These are phyloP conservation scores for Penicillium robsamsonii DNA, from an alignment of 495 filamentous ascomycete species.

Conservation along the genomic window DNA sequence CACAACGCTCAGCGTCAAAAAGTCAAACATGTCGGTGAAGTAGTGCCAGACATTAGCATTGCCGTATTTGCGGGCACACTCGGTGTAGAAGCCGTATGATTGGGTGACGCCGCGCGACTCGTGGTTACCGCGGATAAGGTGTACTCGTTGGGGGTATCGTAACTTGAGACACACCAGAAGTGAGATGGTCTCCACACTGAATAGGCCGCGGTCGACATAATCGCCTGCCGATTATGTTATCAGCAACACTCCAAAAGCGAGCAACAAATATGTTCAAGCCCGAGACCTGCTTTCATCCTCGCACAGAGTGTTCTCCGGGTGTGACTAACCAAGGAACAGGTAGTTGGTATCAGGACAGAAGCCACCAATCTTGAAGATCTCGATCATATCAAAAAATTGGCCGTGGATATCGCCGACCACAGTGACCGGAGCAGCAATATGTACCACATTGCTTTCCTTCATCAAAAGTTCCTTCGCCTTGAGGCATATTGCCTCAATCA, in stretches of 20 bases:
- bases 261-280: background rate
- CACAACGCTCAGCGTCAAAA: constrained; percentile 90
- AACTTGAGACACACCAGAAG: constrained; percentile 93
- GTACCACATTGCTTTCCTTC: constrained; percentile 99
- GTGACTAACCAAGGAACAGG: constrained; percentile 78
- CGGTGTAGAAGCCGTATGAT: constrained; percentile 98
- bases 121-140: constrained; percentile 94
- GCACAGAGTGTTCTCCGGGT: background rate
- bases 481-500: constrained; percentile 98
- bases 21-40: constrained; percentile 99
- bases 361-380: constrained; percentile 98
- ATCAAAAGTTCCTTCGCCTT: constrained; percentile 98
- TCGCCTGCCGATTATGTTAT: constrained; percentile 58
- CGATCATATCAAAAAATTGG: constrained; percentile 97
- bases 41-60: constrained; percentile 99
- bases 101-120: constrained; percentile 96
- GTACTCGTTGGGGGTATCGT: constrained; percentile 86
- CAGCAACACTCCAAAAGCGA: constrained; percentile 1
- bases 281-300: background rate
- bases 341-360: constrained; percentile 98
- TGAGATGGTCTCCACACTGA: constrained; percentile 96
- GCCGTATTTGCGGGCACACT: constrained; percentile 95
- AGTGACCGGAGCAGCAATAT: constrained; percentile 94
- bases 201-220: constrained; percentile 95
- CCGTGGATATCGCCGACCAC: constrained; percentile 98